phyloP scores from a whole-genome alignment of 2,329 filamentous ascomycete genomes.

The Aspergillus costaricaensis region DNA sequence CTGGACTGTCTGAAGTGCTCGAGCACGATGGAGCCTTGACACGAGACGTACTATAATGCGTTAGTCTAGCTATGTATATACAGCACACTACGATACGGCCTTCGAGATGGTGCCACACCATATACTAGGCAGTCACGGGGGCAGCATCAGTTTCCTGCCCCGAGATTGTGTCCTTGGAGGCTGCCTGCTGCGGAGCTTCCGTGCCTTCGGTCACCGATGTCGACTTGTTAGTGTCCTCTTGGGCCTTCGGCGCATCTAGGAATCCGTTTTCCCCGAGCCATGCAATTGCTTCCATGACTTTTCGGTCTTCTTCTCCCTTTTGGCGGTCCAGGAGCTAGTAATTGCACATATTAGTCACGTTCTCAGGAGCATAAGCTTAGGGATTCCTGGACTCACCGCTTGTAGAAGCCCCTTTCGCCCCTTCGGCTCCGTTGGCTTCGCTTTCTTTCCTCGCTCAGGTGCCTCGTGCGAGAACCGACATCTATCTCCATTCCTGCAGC shows the following conservation, averaged over 20 bases:
- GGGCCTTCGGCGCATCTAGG: slow-evolving; percentile 29
- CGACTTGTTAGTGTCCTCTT: background rate
- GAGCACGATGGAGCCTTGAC: background rate
- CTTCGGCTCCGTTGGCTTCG: slow-evolving; percentile 31
- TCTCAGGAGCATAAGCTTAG: background rate
- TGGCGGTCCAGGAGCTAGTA: slow-evolving; percentile 45
- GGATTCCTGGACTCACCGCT: slow-evolving; percentile 35
- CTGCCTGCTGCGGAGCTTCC: background rate
- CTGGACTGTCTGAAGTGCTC: background rate
- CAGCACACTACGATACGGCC: background rate
- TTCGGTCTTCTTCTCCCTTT: slow-evolving; percentile 45
- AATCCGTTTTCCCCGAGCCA: slow-evolving; percentile 46
- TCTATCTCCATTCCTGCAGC: slow-evolving; percentile 44
- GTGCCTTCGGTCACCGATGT: background rate
- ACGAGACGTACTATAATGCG: background rate
- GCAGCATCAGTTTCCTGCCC: slow-evolving; percentile 1
- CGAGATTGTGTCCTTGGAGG: background rate
- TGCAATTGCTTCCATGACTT: slow-evolving; percentile 45
- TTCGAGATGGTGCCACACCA: background rate
- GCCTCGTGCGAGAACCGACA: slow-evolving; percentile 48
- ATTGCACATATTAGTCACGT: slow-evolving; percentile 6
- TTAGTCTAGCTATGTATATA: background rate
- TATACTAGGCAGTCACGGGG: background rate
- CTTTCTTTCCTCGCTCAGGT: slow-evolving; percentile 30
- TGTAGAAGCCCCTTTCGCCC: slow-evolving; percentile 47